Conservation (phyloP, 78 protist species). For the Chrysochromulina tobinii region DNA sequence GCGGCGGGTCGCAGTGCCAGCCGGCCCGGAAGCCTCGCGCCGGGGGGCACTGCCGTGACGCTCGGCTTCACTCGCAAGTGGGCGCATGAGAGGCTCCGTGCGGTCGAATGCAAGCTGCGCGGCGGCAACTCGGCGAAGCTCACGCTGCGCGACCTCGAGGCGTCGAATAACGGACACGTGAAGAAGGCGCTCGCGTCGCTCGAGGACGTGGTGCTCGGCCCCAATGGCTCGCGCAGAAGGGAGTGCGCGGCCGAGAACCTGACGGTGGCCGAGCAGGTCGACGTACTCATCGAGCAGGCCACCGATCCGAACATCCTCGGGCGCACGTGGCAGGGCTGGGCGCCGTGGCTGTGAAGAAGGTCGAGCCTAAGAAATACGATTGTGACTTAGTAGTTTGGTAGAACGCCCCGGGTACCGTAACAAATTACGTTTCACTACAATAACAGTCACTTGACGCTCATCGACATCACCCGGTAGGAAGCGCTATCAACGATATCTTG, state of each 20-base stretch:
- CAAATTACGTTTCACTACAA: no score
- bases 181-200: background rate
- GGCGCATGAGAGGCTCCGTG: no score
- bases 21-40: no score
- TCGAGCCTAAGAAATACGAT: no score
- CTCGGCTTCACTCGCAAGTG: no score
- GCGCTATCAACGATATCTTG: no score
- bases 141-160: background rate
- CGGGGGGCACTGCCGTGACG: no score
- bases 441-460: no score
- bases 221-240: background rate
- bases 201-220: background rate
- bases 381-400: no score
- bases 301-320: slow-evolving; percentile 84
- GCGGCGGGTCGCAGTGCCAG: no score
- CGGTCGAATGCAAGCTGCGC: background rate
- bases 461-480: no score
- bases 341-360: slow-evolving; percentile 52
- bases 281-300: slow-evolving; percentile 86
- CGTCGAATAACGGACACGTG: background rate
- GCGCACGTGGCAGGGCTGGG: slow-evolving; percentile 88
- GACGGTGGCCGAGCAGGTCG: slow-evolving; percentile 73
- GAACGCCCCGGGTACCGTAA: no score
- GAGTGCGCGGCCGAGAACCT: background rate
- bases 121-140: background rate